Base-by-base conservation (phyloP, 169 alveolate species). In the Plasmodium malariae region DNA sequence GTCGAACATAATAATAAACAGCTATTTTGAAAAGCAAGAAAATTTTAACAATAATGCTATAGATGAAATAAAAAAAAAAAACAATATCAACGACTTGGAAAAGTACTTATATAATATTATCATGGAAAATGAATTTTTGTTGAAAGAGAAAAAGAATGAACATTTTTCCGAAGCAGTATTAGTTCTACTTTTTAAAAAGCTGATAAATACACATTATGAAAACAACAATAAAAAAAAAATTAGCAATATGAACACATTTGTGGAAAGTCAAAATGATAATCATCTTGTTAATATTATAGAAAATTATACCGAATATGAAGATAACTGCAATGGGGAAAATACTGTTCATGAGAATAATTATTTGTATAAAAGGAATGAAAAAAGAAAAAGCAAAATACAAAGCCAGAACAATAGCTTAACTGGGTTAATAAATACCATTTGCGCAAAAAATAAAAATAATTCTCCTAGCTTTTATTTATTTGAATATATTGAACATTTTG, bases 51-150 rank as follows among this genome's bases (percentile, higher is more conserved):
- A 9, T 1, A 49, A 28, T 3, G 12, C 89, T 1, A 48, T 78
- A 43, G 55, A 40, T 36, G 89, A 78, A 28, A 78, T 78, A 63
- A 78, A 78, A 78, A 62, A 62, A 62, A 62, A 78, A 45, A 78
- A 78, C 48, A 78, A 78, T 28, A 78, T 78, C 17, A 78, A 49
- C 11, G 32, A 78, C 63, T 4, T 78, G 24, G 80, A 78, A 28
- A n/a, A 63, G 6, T 78, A 78, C 32, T 55, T 78, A 60, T 63
- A 43, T 34, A 45, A 62, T 45, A 54, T 78, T 36, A 19, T 78
- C n/a, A 34, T 24, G 6, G 89, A 78, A 63, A 78, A 69, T 54
- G 89, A 62, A 54, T 65, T 43, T 48, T 32, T 78, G 48, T 14
- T 78, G 36, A 78, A 78, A 57, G 19, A 63, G 40, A 62, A 68